Base-by-base conservation (phyloP, 768 basidiomycete species). In the Dioszegia aurantiaca region DNA sequence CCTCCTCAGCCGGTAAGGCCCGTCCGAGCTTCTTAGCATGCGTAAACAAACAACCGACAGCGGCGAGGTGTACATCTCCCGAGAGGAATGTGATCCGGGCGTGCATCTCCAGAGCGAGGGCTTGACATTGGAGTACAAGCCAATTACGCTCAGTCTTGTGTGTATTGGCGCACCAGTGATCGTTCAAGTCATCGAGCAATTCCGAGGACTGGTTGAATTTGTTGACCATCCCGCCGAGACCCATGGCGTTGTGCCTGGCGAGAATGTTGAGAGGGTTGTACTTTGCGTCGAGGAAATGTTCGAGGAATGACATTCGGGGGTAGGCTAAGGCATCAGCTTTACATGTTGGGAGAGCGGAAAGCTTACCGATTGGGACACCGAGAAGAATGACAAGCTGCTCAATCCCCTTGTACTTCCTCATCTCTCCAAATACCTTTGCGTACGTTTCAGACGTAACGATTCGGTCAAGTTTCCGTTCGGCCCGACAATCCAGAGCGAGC, bases 31-130 rank as follows among this genome's bases (percentile, higher is more conserved):
- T 60, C 45, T 47, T 56, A 33, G 43, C 36, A 28, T 62, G 61
- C 5, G 68, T 66, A 43, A 72, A 64, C 21, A 69, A 39, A 62
- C 72, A 65, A n/a, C 72, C 88, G 0, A 91, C 88, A 0, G 89
- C 88, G 0, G 88, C 88, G 65, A 88, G 88, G 71, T 97, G 94
- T 14, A 97, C 94, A 73, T 99, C 93, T 3, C 95, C 95, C 0
- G 87, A 87, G 17, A 98, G 69, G 76, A 93, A 92, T 0, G 86
- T 83, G n/a, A 99, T 81, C 26, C 95, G 84, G 28, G 87, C 75
- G 26, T 82, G 80, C 74, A 83, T 85, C 46, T 77, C 74, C 42
- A 78, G 75, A 0, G 92, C 87, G 61, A 90, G 80, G 21, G 81
- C 79, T 74, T 97, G 94, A 62, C 89, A 80, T 70, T 87, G 82